Conservation (phyloP, 2,329 filamentous ascomycete species). For the Hypoxylon sp. region DNA sequence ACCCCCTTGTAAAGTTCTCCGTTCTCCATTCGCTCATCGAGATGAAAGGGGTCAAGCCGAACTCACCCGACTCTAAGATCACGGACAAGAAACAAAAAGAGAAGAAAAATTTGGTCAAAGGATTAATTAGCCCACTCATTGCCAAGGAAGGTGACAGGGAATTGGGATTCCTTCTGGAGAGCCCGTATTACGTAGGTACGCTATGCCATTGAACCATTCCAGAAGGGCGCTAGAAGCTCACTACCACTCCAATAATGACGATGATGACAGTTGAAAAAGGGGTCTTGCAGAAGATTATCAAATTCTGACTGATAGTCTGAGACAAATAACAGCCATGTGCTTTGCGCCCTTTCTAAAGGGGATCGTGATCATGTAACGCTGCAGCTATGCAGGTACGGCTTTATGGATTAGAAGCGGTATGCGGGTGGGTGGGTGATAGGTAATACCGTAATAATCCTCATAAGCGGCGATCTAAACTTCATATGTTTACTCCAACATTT, state of each 20-base stretch:
- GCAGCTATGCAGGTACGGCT: slow-evolving; percentile 30
- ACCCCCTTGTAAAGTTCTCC: slow-evolving; percentile 3
- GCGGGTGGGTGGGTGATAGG: slow-evolving; percentile 24
- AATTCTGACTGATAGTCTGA: too few relatives aligned
- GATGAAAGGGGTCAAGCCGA: slow-evolving; percentile 7
- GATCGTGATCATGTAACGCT: slow-evolving; percentile 23
- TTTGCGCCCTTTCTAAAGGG: slow-evolving; percentile 1
- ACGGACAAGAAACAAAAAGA: slow-evolving; percentile 11
- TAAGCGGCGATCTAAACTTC: slow-evolving; percentile 26
- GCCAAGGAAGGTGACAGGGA: slow-evolving; percentile 21
- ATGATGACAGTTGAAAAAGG: too few relatives aligned
- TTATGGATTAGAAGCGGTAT: too few relatives aligned
- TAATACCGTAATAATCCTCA: slow-evolving; percentile 23
- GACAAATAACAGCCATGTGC: too few relatives aligned
- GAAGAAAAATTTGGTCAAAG: slow-evolving; percentile 11
- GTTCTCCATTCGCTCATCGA: slow-evolving; percentile 15
- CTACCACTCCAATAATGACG: too few relatives aligned
- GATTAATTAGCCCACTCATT: slow-evolving; percentile 29
- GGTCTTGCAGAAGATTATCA: too few relatives aligned
- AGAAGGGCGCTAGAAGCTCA: too few relatives aligned
- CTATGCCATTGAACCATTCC: too few relatives aligned
- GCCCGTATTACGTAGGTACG: slow-evolving; percentile 33
- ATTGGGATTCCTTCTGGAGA: slow-evolving; percentile 22
- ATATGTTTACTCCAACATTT: too few relatives aligned
- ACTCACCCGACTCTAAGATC: slow-evolving; percentile 30